Evolutionary conservation across 2,329 filamentous ascomycete genomes (phyloP), one percentile per base, ranked within the genome.

Genomic region (Celoporthe dispersa): DNA sequence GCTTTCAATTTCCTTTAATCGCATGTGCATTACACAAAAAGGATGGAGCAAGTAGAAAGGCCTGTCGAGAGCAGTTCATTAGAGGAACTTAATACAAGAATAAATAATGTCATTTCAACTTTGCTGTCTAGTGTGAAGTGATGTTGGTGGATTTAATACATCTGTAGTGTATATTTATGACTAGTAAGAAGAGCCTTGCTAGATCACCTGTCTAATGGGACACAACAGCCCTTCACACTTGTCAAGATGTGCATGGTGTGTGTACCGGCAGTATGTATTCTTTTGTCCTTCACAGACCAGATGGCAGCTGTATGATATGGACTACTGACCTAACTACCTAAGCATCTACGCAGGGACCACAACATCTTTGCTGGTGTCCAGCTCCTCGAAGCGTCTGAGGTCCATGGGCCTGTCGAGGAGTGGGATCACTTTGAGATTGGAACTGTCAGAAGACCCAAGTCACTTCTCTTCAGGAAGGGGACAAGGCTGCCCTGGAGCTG

Each of bases 371-470:
- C 80, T 84, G 9, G 86, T 88, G 73, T 91, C 88, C 75, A 91
- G 79, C 80, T 94, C 91, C 78, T 92, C 88, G 73, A 88, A 86
- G 61, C 91, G 82, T 67, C 90, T 82, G 72, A 93, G 78, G 78
- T 93, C 91, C 90, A 93, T 93, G 11, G 86, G 84, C 77, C 85
- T 85, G 74, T 89, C 90, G 65, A 94, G 80, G 70, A 93, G 77
- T 2, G 91, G 91, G 63, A 88, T 83, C 39, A 93, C 91, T 63
- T 48, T n/a, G 22, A 41, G 8, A 16, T 37, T 14, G 9, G 39
- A 19, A n/a, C n/a, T 28, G 60, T 63, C 25, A 63, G 60, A 44
- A 63, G 44, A 14, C 19, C 6, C 11, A 25, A 25, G 44, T n/a
- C 44, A n/a, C 44, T n/a, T 22, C 11, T n/a, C 22, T 6, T 8